A percentile compares a stretch with the other conserved stretches of the same genome.
Evolutionary conservation across 352 stramenopile genomes (phyloP).

Genomic region (Thraustotheca clavata): DNA sequence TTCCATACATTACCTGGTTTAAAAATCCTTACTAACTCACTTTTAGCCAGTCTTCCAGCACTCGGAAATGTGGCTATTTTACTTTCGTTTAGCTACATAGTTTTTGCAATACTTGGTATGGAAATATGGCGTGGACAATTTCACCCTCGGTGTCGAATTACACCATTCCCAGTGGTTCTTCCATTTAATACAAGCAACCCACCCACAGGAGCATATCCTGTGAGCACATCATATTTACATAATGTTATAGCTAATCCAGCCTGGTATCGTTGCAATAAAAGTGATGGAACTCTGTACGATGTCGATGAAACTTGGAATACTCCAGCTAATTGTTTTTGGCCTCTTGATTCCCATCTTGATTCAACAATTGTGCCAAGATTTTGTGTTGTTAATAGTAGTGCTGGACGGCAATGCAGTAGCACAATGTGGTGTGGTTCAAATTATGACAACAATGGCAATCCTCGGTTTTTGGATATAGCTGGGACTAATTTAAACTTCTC

Average conservation of each 20-base stretch:
- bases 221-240: constrained; percentile 36
- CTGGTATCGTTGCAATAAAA: constrained; percentile 33
- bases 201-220: constrained; percentile 34
- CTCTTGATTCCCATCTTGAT: constrained; percentile 55
- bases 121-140: constrained; percentile 82
- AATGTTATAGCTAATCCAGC: constrained; percentile 32
- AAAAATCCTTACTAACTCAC: constrained; percentile 54
- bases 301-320: constrained; percentile 45
- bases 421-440: constrained; percentile 49
- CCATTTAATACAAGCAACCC: constrained; percentile 22
- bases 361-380: constrained; percentile 13
- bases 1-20: constrained; percentile 28
- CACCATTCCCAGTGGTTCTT: constrained; percentile 54
- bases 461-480: constrained; percentile 37
- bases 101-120: constrained; percentile 87
- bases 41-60: constrained; percentile 75
- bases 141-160: constrained; percentile 75
- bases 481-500: constrained; percentile 17
- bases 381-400: not conserved
- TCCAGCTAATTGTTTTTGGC: constrained; percentile 87
- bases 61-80: constrained; percentile 87
- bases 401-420: constrained; percentile 38
- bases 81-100: constrained; percentile 86
- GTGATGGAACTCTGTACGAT: constrained; percentile 17
- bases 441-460: constrained; percentile 61